A percentile compares a stretch with the other conserved stretches of the same genome.
phyloP scores from a whole-genome alignment of 768 basidiomycete species.

The Phylloporus arenicola region DNA sequence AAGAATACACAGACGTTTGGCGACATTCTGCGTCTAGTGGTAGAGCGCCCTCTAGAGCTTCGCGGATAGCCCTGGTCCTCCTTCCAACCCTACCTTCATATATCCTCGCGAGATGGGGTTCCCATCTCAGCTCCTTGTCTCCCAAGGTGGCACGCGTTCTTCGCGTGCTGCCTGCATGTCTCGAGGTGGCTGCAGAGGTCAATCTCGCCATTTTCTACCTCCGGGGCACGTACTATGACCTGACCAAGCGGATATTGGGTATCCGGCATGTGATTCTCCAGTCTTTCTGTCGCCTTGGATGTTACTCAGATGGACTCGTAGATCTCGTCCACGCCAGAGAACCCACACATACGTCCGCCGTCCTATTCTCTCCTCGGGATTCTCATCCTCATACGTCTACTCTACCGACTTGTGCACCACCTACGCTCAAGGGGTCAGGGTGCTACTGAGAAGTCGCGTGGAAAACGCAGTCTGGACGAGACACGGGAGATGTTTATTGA shows the following conservation, averaged over 20 bases:
- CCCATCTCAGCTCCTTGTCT: constrained; percentile 31
- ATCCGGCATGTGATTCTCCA: constrained; percentile 55
- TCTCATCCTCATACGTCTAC: constrained; percentile 58
- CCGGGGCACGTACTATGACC: constrained; percentile 71
- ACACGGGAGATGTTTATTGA: constrained; percentile 48
- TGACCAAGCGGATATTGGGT: constrained; percentile 60
- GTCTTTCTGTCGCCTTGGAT: neutral
- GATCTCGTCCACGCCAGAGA: constrained; percentile 69
- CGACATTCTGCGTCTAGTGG: constrained; percentile 46
- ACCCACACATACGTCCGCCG: constrained; percentile 69
- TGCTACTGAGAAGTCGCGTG: constrained; percentile 28
- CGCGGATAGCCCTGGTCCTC: constrained; percentile 55
- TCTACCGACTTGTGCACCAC: constrained; percentile 53
- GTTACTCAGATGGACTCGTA: constrained; percentile 27
- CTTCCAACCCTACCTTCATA: constrained; percentile 64
- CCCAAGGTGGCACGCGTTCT: constrained; percentile 30
- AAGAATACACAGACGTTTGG: constrained; percentile 88
- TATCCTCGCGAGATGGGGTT: constrained; percentile 46
- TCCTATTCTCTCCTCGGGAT: constrained; percentile 85
- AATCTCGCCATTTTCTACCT: constrained; percentile 82
- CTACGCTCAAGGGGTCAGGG: constrained; percentile 32
- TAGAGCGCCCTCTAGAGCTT: constrained; percentile 38
- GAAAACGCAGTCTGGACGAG: constrained; percentile 28
- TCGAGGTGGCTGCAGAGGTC: constrained; percentile 60
- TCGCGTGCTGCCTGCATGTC: constrained; percentile 38